A percentile compares a stretch with the other conserved stretches of the same genome.
These are phyloP conservation scores for Pseudocercospora musae DNA, from an alignment of 2,329 filamentous ascomycete genomes.

Conservation along the genomic window DNA sequence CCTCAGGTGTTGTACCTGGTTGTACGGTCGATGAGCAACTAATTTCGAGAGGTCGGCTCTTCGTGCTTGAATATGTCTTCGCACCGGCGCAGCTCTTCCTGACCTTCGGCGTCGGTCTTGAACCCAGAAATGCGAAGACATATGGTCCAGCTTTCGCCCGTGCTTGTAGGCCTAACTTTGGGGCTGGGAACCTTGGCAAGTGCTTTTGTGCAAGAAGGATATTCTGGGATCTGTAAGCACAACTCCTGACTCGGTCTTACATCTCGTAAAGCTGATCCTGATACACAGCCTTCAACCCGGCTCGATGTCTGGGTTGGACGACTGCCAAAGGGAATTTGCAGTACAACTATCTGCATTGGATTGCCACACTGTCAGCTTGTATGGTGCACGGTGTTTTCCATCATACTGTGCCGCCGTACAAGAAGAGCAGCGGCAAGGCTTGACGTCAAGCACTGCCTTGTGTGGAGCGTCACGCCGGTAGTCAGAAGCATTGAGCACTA, in stretches of 20 bases:
- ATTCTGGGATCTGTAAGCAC: constrained; percentile 29
- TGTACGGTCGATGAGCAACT: constrained; percentile 21
- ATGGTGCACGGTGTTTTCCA: constrained; percentile 36
- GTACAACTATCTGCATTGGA: constrained; percentile 38
- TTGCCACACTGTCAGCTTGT: constrained; percentile 32
- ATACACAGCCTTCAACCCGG: constrained; percentile 34
- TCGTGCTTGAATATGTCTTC: constrained; percentile 49
- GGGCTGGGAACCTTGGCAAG: constrained; percentile 31
- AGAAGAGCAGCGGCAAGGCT: constrained; percentile 1
- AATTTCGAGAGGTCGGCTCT: constrained; percentile 28
- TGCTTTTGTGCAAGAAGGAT: constrained; percentile 32
- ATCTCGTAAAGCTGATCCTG: not conserved
- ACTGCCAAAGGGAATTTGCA: constrained; percentile 32
- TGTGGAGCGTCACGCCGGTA: constrained; percentile 6
- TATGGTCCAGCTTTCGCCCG: constrained; percentile 51
- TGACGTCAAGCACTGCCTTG: not conserved
- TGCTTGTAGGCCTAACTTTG: constrained; percentile 45
- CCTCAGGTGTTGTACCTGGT: constrained; percentile 17
- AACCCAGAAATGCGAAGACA: constrained; percentile 50
- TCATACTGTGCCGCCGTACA: constrained; percentile 25
- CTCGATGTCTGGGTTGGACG: constrained; percentile 39
- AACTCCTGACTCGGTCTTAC: not conserved
- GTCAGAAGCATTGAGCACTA: not conserved
- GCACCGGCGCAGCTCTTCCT: constrained; percentile 49
- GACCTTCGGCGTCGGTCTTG: constrained; percentile 52